Conservation (phyloP, 73 alveolate genomes). For the Halteria grandinella region DNA sequence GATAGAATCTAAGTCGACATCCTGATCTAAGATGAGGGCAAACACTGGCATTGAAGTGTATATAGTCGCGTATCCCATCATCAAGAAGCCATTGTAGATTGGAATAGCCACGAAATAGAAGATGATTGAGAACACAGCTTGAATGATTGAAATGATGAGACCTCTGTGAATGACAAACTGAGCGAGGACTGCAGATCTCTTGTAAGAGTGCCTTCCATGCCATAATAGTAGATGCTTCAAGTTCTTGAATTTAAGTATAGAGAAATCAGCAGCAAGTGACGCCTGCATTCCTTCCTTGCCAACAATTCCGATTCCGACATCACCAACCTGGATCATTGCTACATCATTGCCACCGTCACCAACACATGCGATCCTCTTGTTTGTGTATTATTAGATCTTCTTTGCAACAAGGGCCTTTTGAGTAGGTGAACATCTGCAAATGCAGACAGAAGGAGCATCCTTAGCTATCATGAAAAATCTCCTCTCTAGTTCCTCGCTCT, state of each 20-base stretch:
- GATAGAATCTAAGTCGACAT: slow-evolving; percentile 76
- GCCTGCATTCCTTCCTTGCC: slow-evolving; percentile 98
- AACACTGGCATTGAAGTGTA: slow-evolving; percentile 96
- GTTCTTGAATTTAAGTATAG: slow-evolving; percentile 88
- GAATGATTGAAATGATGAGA: slow-evolving; percentile 86
- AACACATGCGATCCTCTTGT: slow-evolving; percentile 87
- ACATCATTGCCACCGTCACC: slow-evolving; percentile 99
- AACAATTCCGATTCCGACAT: slow-evolving; percentile 96
- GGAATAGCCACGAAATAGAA: slow-evolving; percentile 93
- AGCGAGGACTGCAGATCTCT: slow-evolving; percentile 89
- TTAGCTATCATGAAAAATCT: slow-evolving; percentile 76
- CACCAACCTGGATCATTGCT: slow-evolving; percentile 97
- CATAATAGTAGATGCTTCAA: slow-evolving; percentile 86
- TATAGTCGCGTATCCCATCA: slow-evolving; percentile 96
- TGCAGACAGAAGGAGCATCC: slow-evolving; percentile 89
- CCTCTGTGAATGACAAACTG: slow-evolving; percentile 96
- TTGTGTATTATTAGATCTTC: slow-evolving; percentile 81
- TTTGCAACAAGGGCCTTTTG: slow-evolving; percentile 92
- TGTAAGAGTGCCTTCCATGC: slow-evolving; percentile 97
- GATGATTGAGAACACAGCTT: slow-evolving; percentile 85
- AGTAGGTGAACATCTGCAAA: slow-evolving; percentile 98
- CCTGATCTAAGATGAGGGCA: slow-evolving; percentile 91
- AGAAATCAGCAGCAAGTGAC: slow-evolving; percentile 97
- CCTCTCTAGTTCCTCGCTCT: not conserved
- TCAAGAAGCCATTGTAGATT: slow-evolving; percentile 88